Conservation (phyloP, 192 early-diverging fungal species). For the Entophlyctis helioformis region DNA sequence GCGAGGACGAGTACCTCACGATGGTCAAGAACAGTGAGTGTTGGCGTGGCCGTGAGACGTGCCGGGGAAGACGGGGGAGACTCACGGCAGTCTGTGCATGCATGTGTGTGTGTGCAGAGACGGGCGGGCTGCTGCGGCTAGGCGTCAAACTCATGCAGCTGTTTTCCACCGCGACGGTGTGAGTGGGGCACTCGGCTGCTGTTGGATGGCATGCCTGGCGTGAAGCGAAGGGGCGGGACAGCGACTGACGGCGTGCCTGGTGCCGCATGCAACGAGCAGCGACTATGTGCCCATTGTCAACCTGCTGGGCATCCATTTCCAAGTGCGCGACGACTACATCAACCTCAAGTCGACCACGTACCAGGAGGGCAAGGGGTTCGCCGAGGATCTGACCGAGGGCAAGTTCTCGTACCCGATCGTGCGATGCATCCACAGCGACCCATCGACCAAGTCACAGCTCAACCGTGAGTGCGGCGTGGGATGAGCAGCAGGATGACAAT, state of each 20-base stretch:
- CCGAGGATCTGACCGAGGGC: slow-evolving; percentile 97
- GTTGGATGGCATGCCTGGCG: too few species aligned
- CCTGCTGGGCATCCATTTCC: slow-evolving; percentile 86
- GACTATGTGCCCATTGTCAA: slow-evolving; percentile 76
- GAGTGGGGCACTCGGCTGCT: background rate
- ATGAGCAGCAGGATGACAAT: too few species aligned
- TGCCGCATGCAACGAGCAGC: slow-evolving; percentile 15
- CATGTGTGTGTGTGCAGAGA: slow-evolving; percentile 76
- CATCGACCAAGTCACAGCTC: too few species aligned
- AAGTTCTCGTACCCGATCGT: slow-evolving; percentile 97
- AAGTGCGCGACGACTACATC: slow-evolving; percentile 95
- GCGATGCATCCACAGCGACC: slow-evolving; percentile 61
- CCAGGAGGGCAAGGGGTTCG: slow-evolving; percentile 90
- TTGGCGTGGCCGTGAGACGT: too few species aligned
- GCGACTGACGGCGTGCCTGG: background rate
- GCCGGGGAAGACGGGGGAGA: background rate
- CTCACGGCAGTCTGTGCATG: too few species aligned
- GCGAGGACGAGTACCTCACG: slow-evolving; percentile 81
- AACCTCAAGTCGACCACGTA: slow-evolving; percentile 85
- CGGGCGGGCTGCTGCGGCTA: slow-evolving; percentile 87
- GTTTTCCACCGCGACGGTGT: slow-evolving; percentile 5
- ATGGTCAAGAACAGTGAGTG: slow-evolving; percentile 92
- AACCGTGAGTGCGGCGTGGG: too few species aligned
- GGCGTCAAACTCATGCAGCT: slow-evolving; percentile 91
- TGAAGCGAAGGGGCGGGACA: too few species aligned